Evolutionary conservation across 371 early-diverging fungal species (phyloP), one percentile per base, ranked within the genome.

Genomic region (Mucor velutinosus): DNA sequence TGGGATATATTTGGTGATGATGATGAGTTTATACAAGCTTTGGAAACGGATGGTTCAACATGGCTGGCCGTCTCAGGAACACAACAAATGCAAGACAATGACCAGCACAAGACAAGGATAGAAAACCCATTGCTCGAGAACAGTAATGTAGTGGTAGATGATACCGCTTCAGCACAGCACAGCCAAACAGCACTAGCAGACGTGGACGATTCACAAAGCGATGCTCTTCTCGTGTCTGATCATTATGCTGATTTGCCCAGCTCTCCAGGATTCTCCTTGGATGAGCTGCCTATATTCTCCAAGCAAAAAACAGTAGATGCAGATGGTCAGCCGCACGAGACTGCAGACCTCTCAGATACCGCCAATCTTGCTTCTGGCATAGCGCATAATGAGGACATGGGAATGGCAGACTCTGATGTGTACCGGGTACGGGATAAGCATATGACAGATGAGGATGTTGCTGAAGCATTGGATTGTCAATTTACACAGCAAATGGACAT

Each of bases 251-350:
- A 32, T n/a, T 59, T 59, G 21, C 59, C 59, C 19, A 15, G 23
- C 12, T 32, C 39, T 1, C 59, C 59, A 2, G 59, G 39, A 1
- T 59, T 59, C 25, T 35, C 35, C 2, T 7, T 59, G 23, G 59
- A 59, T 23, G 59, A 59, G 2, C 21, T 59, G 19, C 59, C 59
- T 14, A 59, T 59, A n/a, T 59, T 59, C 7, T 23, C 41, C 37
- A 59, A 58, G 30, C 30, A 56, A 7, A 12, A 5, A 14, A 57
- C 30, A 12, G 15, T 15, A 6, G 27, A 56, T 33, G n/a, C 19
- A 17, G 29, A 33, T 57, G 19, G 7, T n/a, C 30, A 14, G 3
- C 8, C 10, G 56, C 56, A 30, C 17, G 19, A 15, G 4, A 7
- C 29, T 58, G 58, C 3, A 15, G 30, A n/a, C 5, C 15, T 30